phyloP scores from a whole-genome alignment of 2,329 filamentous ascomycete genomes.

The Aspergillus sp. region DNA sequence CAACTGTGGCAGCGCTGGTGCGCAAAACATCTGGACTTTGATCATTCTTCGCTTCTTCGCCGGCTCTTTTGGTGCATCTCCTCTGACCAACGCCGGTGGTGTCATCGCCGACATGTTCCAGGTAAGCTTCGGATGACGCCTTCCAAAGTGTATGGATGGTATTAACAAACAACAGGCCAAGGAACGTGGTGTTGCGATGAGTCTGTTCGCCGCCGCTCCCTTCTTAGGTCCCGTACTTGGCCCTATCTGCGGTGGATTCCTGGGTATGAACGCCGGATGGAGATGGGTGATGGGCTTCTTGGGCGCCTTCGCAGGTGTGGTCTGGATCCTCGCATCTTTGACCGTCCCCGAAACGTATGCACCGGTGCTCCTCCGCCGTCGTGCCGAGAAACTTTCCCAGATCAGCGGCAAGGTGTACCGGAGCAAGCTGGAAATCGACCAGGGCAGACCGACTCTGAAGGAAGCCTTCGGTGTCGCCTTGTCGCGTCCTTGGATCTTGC shows the following conservation, averaged over 20 bases:
- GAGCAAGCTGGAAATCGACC: conserved; percentile 31
- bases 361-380: conserved; percentile 47
- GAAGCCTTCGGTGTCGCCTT: conserved; percentile 44
- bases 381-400: conserved; percentile 45
- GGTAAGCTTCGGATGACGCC: not conserved
- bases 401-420: conserved; percentile 44
- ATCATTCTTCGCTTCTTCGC: conserved; percentile 67
- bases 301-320: conserved; percentile 58
- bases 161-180: conserved; percentile 27
- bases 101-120: conserved; percentile 60
- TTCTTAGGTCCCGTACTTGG: conserved; percentile 60
- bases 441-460: conserved; percentile 35
- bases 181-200: conserved; percentile 56
- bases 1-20: conserved; percentile 58
- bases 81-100: conserved; percentile 61
- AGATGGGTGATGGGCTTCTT: conserved; percentile 64
- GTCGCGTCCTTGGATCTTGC: conserved; percentile 41
- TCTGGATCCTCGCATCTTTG: conserved; percentile 41
- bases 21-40: conserved; percentile 57
- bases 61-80: conserved; percentile 60
- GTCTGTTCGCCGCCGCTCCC: conserved; percentile 64
- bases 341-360: conserved; percentile 35
- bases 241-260: conserved; percentile 65
- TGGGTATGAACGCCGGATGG: conserved; percentile 62
- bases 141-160: not conserved